Percentiles rank a stretch among this genome's conserved stretches.
These are phyloP conservation scores for Verticillium tricorpus DNA, from an alignment of 2,329 filamentous ascomycete species.

Conservation along the genomic window DNA sequence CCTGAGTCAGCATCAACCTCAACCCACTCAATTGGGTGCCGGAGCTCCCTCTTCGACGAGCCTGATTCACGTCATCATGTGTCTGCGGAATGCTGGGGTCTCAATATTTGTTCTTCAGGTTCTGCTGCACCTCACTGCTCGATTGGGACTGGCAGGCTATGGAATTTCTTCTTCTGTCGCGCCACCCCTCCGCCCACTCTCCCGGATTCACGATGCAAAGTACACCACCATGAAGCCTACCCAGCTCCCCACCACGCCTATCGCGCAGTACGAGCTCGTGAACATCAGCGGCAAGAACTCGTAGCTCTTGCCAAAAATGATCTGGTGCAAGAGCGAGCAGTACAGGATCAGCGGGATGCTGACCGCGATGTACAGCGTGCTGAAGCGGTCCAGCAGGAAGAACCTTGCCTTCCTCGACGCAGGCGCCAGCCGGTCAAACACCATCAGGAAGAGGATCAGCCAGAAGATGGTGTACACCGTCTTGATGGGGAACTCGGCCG, in stretches of 20 bases:
- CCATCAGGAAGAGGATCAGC: conserved; percentile 79
- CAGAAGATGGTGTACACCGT: conserved; percentile 89
- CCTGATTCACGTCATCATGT: background rate
- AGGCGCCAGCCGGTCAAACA: conserved; percentile 83
- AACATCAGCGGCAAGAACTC: conserved; percentile 97
- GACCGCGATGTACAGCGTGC: conserved; percentile 81
- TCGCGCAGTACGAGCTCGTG: conserved; percentile 86
- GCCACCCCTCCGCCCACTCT: too few species aligned
- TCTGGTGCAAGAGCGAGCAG: conserved; percentile 75
- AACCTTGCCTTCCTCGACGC: conserved; percentile 75
- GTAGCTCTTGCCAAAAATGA: conserved; percentile 77
- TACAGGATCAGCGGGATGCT: conserved; percentile 88
- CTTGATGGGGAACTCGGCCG: conserved; percentile 91
- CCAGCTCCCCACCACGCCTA: conserved; percentile 97
- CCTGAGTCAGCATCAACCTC: conserved; percentile 19
- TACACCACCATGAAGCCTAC: conserved; percentile 91
- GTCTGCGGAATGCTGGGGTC: background rate
- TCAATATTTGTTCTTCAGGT: background rate
- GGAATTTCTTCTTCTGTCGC: background rate
- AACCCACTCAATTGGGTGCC: conserved; percentile 4
- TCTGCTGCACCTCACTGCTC: too few species aligned
- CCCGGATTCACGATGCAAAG: conserved; percentile 46
- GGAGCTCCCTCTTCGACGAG: background rate
- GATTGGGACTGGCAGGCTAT: background rate
- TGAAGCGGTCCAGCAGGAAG: conserved; percentile 88